Percentiles rank a stretch among this genome's conserved stretches.
Evolutionary conservation across 495 filamentous ascomycete species (phyloP).

Genomic region (Neurospora africana): DNA sequence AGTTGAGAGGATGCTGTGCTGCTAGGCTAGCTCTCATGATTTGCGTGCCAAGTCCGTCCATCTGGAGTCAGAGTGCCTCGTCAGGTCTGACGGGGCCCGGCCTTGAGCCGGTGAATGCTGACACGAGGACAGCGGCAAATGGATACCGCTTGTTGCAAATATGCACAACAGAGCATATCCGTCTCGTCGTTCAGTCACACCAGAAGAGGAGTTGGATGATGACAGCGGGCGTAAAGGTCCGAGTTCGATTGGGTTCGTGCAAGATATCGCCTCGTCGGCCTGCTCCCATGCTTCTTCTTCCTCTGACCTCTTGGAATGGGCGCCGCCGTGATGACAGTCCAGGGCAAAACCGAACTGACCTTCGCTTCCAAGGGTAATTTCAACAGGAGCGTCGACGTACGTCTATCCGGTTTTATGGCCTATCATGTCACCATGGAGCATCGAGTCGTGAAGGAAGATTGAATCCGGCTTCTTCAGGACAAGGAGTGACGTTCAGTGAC

Average conservation of each 20-base stretch:
- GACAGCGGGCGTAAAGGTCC: background rate
- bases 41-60: constrained; percentile 6
- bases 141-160: background rate
- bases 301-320: background rate
- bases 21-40: constrained; percentile 2
- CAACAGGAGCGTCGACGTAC: background rate
- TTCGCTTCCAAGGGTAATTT: background rate
- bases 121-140: background rate
- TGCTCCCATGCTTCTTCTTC: background rate
- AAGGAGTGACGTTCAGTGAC: background rate
- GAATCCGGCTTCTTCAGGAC: background rate
- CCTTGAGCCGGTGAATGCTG: background rate
- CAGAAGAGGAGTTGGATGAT: background rate
- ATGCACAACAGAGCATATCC: background rate
- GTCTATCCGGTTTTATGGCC: background rate
- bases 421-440: background rate
- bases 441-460: background rate
- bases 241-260: background rate
- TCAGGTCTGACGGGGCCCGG: background rate
- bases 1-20: constrained; percentile 5
- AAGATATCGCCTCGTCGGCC: background rate
- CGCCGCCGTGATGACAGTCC: background rate
- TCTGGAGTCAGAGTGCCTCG: background rate
- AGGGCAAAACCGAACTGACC: background rate
- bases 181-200: background rate